Base-by-base conservation (phyloP, 2,329 filamentous ascomycete species). In the Alternaria solani region DNA sequence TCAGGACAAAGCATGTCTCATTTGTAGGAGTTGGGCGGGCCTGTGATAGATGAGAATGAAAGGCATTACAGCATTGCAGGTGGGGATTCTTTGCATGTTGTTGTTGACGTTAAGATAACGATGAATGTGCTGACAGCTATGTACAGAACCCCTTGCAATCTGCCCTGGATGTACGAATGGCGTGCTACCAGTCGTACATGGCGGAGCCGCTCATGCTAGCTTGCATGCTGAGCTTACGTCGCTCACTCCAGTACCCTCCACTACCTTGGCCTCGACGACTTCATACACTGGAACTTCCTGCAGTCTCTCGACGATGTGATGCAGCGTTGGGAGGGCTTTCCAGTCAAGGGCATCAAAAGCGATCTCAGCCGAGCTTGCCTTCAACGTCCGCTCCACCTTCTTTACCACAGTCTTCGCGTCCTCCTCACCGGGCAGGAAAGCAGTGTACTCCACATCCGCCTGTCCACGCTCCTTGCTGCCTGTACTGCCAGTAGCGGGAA, bases 261-360 rank as follows among this genome's bases (percentile, higher is more conserved):
- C 83, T 2, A 88, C 77, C 75, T 85, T 87, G 1, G 82, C 86
- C 32, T 82, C 78, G 3, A 89, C 75, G 39, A 89, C 73, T 57
- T 84, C 83, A 66, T 85, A 88, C 2, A 88, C 73, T 0, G 87
- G 87, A 5, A 90, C 78, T 63, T 87, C 84, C 1, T 81, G 81
- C 57, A 89, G 71, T 14, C 81, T 78, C 20, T 76, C 73, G 5
- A 86, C 76, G 8, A 90, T 75, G 68, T 89, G 85, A 67, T 89
- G 86, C 53, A 89, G 75, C 2, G 87, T 90, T 0, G 88, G 88
- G 59, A 89, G 70, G 5, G 75, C 77, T 47, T 86, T 78, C 86
- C 83, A 86, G 65, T 86, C 82, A 16, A 83, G 65, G 0, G 75
- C 77, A 39, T 86, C 79, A 55, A 88, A 82, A 51, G 77, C 74